Evolutionary conservation across 164 flowering plant species (phyloP).

Genomic region (Aristolochia californica): DNA sequence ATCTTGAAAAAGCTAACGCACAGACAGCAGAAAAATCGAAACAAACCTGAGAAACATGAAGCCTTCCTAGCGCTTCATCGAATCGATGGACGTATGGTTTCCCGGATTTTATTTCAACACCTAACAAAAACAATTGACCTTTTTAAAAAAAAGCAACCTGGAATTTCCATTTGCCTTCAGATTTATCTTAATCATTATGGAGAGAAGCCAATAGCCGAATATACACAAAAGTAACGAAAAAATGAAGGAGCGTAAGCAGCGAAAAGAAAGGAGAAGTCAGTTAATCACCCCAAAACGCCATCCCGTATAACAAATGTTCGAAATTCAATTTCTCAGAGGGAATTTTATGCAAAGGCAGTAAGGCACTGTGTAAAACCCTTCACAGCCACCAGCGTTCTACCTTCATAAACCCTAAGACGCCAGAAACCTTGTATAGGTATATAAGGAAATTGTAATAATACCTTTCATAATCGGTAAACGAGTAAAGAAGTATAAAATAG

Average conservation of each 20-base stretch:
- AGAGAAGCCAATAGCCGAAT: background rate
- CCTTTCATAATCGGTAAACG: too few relatives aligned
- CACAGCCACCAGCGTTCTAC: too few relatives aligned
- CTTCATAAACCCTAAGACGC: too few relatives aligned
- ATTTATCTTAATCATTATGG: background rate
- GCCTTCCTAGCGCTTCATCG: constrained; percentile 37
- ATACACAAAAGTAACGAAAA: background rate
- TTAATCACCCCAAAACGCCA: constrained; percentile 6
- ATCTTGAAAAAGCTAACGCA: background rate
- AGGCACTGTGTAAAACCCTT: too few relatives aligned
- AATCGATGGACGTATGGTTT: constrained; percentile 37
- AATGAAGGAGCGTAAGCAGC: background rate
- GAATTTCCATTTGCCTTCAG: background rate
- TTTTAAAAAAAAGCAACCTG: background rate
- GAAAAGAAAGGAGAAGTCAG: background rate
- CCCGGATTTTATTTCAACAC: constrained; percentile 72
- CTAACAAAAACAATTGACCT: constrained; percentile 20
- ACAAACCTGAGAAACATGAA: constrained; percentile 74
- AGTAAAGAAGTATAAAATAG: too few relatives aligned
- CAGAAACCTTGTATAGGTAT: too few relatives aligned
- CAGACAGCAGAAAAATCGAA: background rate
- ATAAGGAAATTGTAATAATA: too few relatives aligned
- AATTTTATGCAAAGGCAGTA: too few relatives aligned
- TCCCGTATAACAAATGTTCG: background rate
- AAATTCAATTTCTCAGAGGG: too few relatives aligned